phyloP scores from a whole-genome alignment of 208 protist genomes.

The Wallacemonas sp. region DNA sequence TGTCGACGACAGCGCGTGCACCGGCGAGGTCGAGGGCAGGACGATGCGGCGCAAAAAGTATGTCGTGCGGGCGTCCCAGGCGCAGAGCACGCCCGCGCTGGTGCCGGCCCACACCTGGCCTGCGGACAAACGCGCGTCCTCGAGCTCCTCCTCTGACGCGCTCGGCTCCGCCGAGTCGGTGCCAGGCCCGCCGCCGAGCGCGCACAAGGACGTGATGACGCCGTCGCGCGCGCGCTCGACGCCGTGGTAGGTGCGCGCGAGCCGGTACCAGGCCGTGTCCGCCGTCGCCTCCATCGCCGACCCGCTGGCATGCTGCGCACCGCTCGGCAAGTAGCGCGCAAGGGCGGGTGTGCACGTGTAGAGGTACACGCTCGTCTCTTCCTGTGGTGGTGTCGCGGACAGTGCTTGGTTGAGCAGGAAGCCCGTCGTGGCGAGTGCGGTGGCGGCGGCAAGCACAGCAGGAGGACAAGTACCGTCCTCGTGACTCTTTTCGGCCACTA shows the following conservation, averaged over 20 bases:
- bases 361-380: neutral
- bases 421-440: neutral
- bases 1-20: slow-evolving; percentile 20
- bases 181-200: neutral
- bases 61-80: slow-evolving; percentile 35
- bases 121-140: neutral
- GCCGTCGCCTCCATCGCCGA: neutral
- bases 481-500: neutral
- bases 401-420: neutral
- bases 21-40: slow-evolving; percentile 24
- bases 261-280: neutral
- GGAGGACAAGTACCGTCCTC: neutral
- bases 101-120: slow-evolving; percentile 47
- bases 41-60: slow-evolving; percentile 33
- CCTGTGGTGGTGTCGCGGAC: neutral
- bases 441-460: slow-evolving; percentile 15
- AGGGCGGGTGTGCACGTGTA: neutral
- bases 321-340: neutral
- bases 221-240: neutral
- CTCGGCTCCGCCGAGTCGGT: neutral
- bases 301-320: neutral
- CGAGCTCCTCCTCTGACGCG: neutral
- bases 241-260: neutral
- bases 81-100: slow-evolving; percentile 29
- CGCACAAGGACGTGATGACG: slow-evolving; percentile 2